Evolutionary conservation across 2,329 filamentous ascomycete genomes (phyloP).

Genomic region (Blastomyces percursus): DNA sequence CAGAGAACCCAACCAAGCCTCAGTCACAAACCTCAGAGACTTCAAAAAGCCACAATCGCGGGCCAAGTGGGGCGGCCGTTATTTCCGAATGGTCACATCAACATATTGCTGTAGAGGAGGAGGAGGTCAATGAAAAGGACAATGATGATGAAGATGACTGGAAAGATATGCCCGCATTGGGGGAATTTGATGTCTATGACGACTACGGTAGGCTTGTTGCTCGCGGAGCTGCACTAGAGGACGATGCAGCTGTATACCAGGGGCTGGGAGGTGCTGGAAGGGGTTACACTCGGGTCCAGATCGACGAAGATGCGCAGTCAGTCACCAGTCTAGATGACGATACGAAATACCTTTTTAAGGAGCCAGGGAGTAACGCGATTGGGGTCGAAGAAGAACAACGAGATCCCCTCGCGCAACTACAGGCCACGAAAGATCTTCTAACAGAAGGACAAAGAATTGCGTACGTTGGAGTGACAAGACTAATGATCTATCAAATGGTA

Average conservation of each 20-base stretch:
- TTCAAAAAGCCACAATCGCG: constrained; percentile 13
- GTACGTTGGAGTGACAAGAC: constrained; percentile 79
- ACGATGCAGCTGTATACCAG: constrained; percentile 61
- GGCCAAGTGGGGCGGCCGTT: neutral
- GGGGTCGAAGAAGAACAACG: constrained; percentile 64
- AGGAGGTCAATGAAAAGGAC: constrained; percentile 41
- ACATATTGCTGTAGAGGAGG: constrained; percentile 43
- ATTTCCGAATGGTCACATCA: constrained; percentile 90
- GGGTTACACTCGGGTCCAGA: constrained; percentile 87
- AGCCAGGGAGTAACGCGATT: constrained; percentile 52
- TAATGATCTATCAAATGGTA: constrained; percentile 70
- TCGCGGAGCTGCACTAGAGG: constrained; percentile 58
- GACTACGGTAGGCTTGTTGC: constrained; percentile 84
- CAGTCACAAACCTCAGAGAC: constrained; percentile 6
- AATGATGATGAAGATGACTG: constrained; percentile 60
- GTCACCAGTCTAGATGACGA: constrained; percentile 96
- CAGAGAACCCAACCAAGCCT: neutral
- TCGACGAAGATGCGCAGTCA: constrained; percentile 90
- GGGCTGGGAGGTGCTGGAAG: constrained; percentile 81
- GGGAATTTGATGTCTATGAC: constrained; percentile 89
- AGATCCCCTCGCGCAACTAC: constrained; percentile 79
- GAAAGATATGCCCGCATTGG: constrained; percentile 91
- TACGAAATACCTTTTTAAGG: constrained; percentile 88
- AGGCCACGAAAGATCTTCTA: constrained; percentile 87
- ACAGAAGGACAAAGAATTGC: constrained; percentile 94